Percentiles rank a stretch among this genome's conserved stretches.
These are phyloP conservation scores for Coemansia sp. DNA, from an alignment of 192 early-diverging fungal genomes.

Conservation along the genomic window DNA sequence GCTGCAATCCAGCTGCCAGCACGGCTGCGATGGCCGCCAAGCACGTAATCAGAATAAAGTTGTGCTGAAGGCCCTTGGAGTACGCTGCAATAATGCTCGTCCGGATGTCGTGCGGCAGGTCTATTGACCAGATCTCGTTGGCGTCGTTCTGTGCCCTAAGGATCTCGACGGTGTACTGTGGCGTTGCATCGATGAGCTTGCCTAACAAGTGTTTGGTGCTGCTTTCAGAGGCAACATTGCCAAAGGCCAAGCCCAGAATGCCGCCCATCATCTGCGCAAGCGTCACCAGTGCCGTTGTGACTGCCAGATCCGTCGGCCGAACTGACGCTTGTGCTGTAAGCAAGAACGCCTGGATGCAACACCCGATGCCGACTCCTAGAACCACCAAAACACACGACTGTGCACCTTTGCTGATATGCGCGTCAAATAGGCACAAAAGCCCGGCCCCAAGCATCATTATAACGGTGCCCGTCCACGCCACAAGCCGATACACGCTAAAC, in stretches of 20 bases:
- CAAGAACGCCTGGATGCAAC: constrained; percentile 50
- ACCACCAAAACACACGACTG: constrained; percentile 45
- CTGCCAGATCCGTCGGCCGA: constrained; percentile 33
- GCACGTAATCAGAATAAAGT: constrained; percentile 49
- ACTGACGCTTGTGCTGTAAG: constrained; percentile 53
- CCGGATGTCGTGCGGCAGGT: constrained; percentile 30
- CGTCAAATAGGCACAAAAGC: constrained; percentile 43
- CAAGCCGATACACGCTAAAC: constrained; percentile 40
- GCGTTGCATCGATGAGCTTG: constrained; percentile 25
- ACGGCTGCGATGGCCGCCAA: constrained; percentile 30
- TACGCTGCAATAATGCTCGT: constrained; percentile 47
- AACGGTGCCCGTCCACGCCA: constrained; percentile 39
- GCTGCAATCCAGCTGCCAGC: constrained; percentile 45
- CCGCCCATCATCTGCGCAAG: constrained; percentile 56
- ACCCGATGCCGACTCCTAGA: constrained; percentile 51
- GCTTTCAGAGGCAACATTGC: constrained; percentile 50
- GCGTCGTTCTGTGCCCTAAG: constrained; percentile 49
- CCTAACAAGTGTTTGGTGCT: constrained; percentile 38
- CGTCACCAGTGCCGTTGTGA: constrained; percentile 48
- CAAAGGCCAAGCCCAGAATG: constrained; percentile 55
- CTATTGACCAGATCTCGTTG: constrained; percentile 48
- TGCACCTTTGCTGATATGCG: constrained; percentile 31
- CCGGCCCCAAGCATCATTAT: constrained; percentile 49
- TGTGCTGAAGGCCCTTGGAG: constrained; percentile 50
- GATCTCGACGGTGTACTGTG: constrained; percentile 39